Evolutionary conservation across 306 rosid genomes (phyloP).

Genomic region (Malus sylvestris): DNA sequence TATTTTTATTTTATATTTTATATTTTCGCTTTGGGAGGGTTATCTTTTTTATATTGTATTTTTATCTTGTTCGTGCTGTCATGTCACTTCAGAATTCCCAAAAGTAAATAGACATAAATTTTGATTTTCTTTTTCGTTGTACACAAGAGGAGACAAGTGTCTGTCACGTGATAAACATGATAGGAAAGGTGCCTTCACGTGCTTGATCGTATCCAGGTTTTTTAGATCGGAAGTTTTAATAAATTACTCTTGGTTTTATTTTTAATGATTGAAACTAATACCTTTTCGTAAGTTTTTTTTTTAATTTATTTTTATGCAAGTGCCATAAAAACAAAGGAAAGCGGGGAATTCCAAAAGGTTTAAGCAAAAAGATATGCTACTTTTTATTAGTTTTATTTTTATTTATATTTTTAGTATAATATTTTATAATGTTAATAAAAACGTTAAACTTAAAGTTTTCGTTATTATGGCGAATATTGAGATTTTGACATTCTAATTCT

Average conservation of each 20-base stretch:
- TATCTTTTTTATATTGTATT: background rate
- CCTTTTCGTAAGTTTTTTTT: too few species aligned
- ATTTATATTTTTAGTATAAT: too few species aligned
- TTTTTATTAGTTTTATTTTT: too few species aligned
- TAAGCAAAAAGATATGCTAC: background rate
- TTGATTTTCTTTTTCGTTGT: background rate
- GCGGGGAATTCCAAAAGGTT: background rate
- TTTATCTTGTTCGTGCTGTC: background rate
- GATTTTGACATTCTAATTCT: background rate
- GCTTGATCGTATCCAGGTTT: background rate
- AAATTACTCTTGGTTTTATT: rapidly evolving
- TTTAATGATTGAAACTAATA: too few species aligned
- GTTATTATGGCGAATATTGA: background rate
- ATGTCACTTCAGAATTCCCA: background rate
- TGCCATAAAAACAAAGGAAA: background rate
- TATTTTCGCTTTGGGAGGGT: background rate
- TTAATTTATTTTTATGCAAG: too few species aligned
- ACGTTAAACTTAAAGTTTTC: too few species aligned
- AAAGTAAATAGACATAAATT: background rate
- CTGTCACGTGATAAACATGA: background rate
- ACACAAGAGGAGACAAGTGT: background rate
- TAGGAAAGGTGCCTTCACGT: background rate
- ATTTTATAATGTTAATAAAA: too few species aligned
- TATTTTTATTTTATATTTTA: too few species aligned
- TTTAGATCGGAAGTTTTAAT: rapidly evolving